A percentile compares a stretch with the other conserved stretches of the same genome.
Evolutionary conservation across 805 yeast genomes (phyloP).

Genomic region (Metschnikowia cerradonensis): DNA sequence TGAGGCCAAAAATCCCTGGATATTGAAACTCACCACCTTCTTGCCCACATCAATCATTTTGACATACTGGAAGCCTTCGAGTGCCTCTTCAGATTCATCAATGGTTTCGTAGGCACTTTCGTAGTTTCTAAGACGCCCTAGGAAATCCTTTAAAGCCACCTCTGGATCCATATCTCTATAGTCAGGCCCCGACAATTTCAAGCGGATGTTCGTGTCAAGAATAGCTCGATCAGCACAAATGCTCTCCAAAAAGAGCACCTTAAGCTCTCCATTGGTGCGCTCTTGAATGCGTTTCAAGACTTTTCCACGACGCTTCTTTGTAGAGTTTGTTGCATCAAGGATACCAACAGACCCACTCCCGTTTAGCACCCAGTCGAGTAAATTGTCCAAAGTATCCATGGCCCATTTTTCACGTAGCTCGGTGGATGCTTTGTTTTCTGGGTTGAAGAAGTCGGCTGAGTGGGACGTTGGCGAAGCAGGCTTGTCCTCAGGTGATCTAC

Average conservation of each 20-base stretch:
- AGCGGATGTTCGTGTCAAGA: slow-evolving; percentile 76
- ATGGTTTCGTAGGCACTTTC: slow-evolving; percentile 88
- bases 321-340: slow-evolving; percentile 80
- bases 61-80: slow-evolving; percentile 70
- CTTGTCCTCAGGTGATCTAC: slow-evolving; percentile 13
- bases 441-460: slow-evolving; percentile 81
- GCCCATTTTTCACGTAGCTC: slow-evolving; percentile 91
- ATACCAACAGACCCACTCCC: slow-evolving; percentile 92
- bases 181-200: slow-evolving; percentile 91
- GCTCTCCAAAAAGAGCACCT: slow-evolving; percentile 81
- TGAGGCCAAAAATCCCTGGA: slow-evolving; percentile 82
- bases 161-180: slow-evolving; percentile 81
- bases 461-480: slow-evolving; percentile 41
- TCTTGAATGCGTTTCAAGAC: slow-evolving; percentile 56
- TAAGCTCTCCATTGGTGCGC: slow-evolving; percentile 57
- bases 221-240: slow-evolving; percentile 77
- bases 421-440: slow-evolving; percentile 63
- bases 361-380: slow-evolving; percentile 72
- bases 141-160: slow-evolving; percentile 72
- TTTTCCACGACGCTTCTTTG: slow-evolving; percentile 56
- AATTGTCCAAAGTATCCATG: slow-evolving; percentile 81
- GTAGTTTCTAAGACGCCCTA: slow-evolving; percentile 74
- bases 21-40: slow-evolving; percentile 87
- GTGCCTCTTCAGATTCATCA: slow-evolving; percentile 71
- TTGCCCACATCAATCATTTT: slow-evolving; percentile 96